phyloP scores from a whole-genome alignment of 2,329 filamentous ascomycete genomes.

The Bipolaris bicolor region DNA sequence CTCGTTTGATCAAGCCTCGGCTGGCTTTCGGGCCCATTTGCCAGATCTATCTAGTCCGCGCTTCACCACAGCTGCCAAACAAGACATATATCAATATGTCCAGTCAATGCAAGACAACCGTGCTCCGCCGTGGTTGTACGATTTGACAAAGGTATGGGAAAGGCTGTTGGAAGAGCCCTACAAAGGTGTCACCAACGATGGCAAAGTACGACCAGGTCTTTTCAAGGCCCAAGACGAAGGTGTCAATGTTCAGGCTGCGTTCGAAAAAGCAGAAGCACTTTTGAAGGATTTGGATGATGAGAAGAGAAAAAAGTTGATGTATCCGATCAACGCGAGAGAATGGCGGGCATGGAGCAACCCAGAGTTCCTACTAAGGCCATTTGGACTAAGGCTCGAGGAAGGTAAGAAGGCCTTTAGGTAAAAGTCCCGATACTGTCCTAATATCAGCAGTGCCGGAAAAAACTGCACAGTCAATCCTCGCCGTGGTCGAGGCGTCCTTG shows the following conservation, averaged over 20 bases:
- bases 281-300: constrained; percentile 55
- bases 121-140: constrained; percentile 67
- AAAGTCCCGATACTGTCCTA: not conserved
- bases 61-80: constrained; percentile 67
- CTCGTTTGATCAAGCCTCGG: constrained; percentile 36
- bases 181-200: constrained; percentile 72
- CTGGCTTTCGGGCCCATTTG: constrained; percentile 63
- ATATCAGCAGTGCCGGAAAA: constrained; percentile 33
- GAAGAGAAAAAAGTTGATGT: constrained; percentile 58
- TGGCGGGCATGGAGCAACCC: constrained; percentile 77
- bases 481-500: constrained; percentile 63
- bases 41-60: constrained; percentile 67
- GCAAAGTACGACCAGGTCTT: constrained; percentile 61
- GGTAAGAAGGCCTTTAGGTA: constrained; percentile 24
- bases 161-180: constrained; percentile 65
- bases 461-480: constrained; percentile 56
- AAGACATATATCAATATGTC: constrained; percentile 68
- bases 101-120: constrained; percentile 64
- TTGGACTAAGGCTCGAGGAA: constrained; percentile 74
- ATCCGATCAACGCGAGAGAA: constrained; percentile 72
- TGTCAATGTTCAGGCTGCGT: constrained; percentile 64
- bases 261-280: constrained; percentile 57
- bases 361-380: constrained; percentile 71
- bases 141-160: constrained; percentile 48
- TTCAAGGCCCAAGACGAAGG: constrained; percentile 69